Evolutionary conservation across 768 basidiomycete species (phyloP), one percentile per base, ranked within the genome.

Genomic region (Tulasnella sp.): DNA sequence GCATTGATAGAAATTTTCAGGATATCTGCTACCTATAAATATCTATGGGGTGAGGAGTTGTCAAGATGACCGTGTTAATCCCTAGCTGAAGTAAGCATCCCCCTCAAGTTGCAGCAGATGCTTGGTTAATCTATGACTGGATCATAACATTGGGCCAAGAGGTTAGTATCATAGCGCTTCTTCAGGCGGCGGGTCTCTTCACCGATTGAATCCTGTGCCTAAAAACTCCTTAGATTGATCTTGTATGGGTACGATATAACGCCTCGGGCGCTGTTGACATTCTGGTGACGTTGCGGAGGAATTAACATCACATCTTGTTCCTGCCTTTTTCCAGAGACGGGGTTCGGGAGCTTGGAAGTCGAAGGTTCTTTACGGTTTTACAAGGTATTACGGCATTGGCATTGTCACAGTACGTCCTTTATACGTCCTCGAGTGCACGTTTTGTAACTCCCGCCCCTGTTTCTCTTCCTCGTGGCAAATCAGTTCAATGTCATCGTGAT

Each of bases 111-210:
- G 76, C 76, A 24, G 76, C 56, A 38, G 68, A 62, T 36, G n/a
- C 58, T 4, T 77, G 76, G 76, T 39, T 38, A 36, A 8, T 77
- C 4, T 77, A 77, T 38, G 76, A 77, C 36, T 77, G 68, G 56
- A 39, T 77, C 6, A 77, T 77, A n/a, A 68, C 56, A 3, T 19
- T 77, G 31, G 76, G 38, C n/a, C 52, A 62, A 56, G 76, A 77
- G 73, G 73, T 74, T 48, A 74, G 40, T 74, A 19, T 27, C n/a
- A 21, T n/a, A n/a, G 73, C 27, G n/a, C 58, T 0, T 1, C 3
- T 8, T 1, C 18, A 3, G 1, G n/a, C 2, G n/a, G 27, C 6
- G 12, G 9, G 31, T 14, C n/a, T 27, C n/a, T 10, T 62, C 18
- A 48, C 16, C 3, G 21, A 48, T 48, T 16, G 48, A 48, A 48